These are phyloP conservation scores for sweet orange (Citrus sinensis) DNA, from an alignment of 345 rosid genomes.

Conservation along the genomic window DNA sequence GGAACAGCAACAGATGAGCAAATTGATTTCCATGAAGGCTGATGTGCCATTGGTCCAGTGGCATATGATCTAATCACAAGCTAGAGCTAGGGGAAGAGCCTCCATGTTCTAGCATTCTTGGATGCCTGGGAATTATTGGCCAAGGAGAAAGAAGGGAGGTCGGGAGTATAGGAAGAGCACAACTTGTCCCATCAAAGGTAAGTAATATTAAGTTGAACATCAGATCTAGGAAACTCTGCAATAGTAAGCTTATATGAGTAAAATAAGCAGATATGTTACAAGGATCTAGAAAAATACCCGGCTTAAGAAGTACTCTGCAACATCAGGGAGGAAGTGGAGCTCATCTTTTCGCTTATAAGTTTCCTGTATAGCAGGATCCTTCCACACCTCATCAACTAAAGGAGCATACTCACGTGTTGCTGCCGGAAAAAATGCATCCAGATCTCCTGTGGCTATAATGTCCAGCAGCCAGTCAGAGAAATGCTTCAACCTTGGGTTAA, in stretches of 20 bases:
- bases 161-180: not conserved
- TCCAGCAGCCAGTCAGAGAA: conserved; percentile 99
- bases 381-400: conserved; percentile 96
- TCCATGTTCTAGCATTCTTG: not conserved
- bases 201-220: not conserved
- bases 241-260: not conserved
- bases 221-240: not conserved
- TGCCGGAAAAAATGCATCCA: conserved; percentile 97
- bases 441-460: conserved; percentile 95
- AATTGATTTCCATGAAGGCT: not conserved
- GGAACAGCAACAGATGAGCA: not conserved
- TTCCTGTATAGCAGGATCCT: conserved; percentile 91
- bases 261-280: not conserved
- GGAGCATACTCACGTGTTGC: conserved; percentile 99
- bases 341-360: conserved; percentile 85
- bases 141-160: not conserved
- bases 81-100: not conserved
- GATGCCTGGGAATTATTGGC: not conserved
- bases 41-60: not conserved
- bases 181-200: not conserved
- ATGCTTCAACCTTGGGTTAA: conserved; percentile 90
- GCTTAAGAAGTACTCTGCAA: conserved; percentile 84
- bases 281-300: conserved; percentile 47
- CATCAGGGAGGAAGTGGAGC: conserved; percentile 97
- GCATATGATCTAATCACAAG: not conserved